Evolutionary conservation across 768 basidiomycete genomes (phyloP), one percentile per base, ranked within the genome.

Genomic region (Psilocybe cyanescens): DNA sequence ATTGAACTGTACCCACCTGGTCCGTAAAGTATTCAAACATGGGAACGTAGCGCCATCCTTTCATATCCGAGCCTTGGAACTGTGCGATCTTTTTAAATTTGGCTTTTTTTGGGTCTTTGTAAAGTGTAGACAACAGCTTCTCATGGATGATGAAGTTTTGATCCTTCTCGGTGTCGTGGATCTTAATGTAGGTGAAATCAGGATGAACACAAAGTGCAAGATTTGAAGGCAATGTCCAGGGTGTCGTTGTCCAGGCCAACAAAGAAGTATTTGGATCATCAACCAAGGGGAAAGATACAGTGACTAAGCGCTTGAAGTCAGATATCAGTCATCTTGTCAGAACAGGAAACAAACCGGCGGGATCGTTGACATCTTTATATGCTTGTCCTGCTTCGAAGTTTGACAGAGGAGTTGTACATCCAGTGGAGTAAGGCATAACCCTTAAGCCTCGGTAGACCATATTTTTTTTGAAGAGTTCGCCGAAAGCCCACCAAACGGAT

Each of bases 351-450:
- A 52, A 69, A 93, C 92, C 83, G 49, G 95, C 91, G 48, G 97
- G 97, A 79, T 99, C 97, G 69, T 85, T 91, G 52, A 97, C 91
- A 74, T 98, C 95, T 71, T 89, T 85, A 75, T 97, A 99, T 63
- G 92, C 89, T 76, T 87, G 82, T 31, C 94, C 94, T 11, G 97
- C 95, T 77, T 99, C 97, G 67, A 99, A 99, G 75, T 99, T 99
- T 50, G 95, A 97, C 59, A 99, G 77, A 31, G 97, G 97, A 0
- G 97, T 99, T 1, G 95, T 95, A 70, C 92, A 91, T 9, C 94
- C 97, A 0, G 94, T 95, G 9, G 97, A 97, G 74, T 99, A 99
- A 2, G 97, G 97, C 95, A 99, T 97, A 64, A 99, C 97, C 60
- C 86, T 84, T 65, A 96, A 79, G 0, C 97, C 97, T 14, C 94